Percentiles rank a stretch among this genome's conserved stretches.
Conservation (phyloP, 2,329 filamentous ascomycete species). For the Trichoderma citrinoviride region DNA sequence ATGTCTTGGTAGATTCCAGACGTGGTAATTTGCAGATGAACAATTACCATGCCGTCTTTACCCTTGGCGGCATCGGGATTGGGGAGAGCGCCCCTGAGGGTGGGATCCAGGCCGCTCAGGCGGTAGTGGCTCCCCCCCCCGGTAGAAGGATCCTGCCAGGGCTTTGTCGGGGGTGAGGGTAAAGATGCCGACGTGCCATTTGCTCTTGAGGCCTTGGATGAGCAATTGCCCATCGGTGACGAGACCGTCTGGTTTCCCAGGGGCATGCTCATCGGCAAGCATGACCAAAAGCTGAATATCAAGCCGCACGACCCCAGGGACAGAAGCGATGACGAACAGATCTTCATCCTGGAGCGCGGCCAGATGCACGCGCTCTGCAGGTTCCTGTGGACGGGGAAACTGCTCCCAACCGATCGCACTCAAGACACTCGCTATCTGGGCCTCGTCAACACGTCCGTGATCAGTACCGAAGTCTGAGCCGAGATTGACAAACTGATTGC, state of each 20-base stretch:
- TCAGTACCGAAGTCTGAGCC: not conserved
- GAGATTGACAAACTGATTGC: not conserved
- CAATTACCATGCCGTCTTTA: not conserved
- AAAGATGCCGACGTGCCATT: not conserved
- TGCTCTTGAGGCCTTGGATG: not conserved
- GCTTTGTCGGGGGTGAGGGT: not conserved
- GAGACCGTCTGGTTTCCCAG: not conserved
- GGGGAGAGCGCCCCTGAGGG: not conserved
- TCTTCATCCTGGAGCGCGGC: not conserved
- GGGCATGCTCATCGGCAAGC: not conserved
- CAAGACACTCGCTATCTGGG: not conserved
- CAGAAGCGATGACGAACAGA: not conserved
- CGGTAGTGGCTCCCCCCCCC: not conserved
- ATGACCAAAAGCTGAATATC: not conserved
- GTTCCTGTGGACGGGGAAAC: conserved; percentile 5
- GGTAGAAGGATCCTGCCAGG: not conserved
- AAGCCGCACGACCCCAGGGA: not conserved
- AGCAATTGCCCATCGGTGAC: not conserved
- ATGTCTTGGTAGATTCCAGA: not conserved
- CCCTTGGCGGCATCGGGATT: not conserved
- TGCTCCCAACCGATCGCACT: not conserved
- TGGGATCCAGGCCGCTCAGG: not conserved
- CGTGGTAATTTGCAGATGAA: not conserved
- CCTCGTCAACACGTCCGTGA: not conserved
- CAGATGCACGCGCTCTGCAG: not conserved